Evolutionary conservation across 345 rosid species (phyloP), one percentile per base, ranked within the genome.

Genomic region (Noccaea bulbosa): DNA sequence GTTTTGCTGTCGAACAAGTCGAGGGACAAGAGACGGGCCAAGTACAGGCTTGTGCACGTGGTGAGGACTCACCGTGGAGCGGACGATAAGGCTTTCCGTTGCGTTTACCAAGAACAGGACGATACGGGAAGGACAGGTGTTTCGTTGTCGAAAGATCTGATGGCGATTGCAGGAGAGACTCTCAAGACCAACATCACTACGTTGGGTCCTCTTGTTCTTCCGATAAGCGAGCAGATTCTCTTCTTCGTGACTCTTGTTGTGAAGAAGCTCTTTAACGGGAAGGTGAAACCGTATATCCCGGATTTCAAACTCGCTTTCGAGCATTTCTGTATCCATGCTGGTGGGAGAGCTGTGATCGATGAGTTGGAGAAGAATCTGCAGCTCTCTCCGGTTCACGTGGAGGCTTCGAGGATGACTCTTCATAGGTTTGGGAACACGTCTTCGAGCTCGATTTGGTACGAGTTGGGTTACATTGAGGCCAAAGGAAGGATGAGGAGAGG

Each of bases 301-400:
- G 83, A 80, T 62, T 83, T 83, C 43, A 83, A 78, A 30, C 78
- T 78, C 6, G 86, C 86, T n/a, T 83, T 80, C 16, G 82, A 83
- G 40, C 84, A 83, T 72, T 83, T 83, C 27, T 78, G 84, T 67
- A 81, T 85, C 61, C 89, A 85, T 54, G 83, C 85, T 6, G 89
- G 89, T 14, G 87, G 89, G 8, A 74, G 83, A 43, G 84, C 80
- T n/a, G 80, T 80, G 62, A 73, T 83, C 10, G 83, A 83, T 50
- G 86, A 72, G 72, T 52, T 80, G 17, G 80, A 80, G 80, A 83
- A 72, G 84, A 83, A 83, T 62, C 71, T 83, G 50, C 76, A 80
- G 76, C 83, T 83, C 15, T 65, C 32, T 10, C 79, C 81, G 4
- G 74, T 69, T 51, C 83, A 83, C 32, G 83, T 83, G 0, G 86